phyloP scores from a whole-genome alignment of 768 basidiomycete genomes.

The Tremella fuciformis region DNA sequence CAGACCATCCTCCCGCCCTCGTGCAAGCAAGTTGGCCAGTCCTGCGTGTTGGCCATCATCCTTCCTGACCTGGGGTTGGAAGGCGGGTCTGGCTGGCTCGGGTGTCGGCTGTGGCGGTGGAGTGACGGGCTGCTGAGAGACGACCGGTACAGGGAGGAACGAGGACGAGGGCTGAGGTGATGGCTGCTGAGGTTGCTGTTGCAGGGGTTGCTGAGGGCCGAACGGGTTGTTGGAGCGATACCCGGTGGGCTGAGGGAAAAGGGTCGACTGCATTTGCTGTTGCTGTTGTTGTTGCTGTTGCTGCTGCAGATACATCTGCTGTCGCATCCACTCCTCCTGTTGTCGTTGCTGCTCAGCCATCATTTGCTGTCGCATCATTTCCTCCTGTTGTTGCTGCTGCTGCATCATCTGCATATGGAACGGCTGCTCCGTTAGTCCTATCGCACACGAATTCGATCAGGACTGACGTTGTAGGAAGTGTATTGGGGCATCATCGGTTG shows the following conservation, averaged over 20 bases:
- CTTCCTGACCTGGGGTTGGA: slow-evolving; percentile 35
- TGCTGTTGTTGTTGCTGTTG: slow-evolving; percentile 36
- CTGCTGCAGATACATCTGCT: slow-evolving; percentile 35
- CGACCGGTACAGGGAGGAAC: slow-evolving; percentile 25
- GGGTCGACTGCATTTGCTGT: slow-evolving; percentile 45
- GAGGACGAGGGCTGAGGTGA: slow-evolving; percentile 53
- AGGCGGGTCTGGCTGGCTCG: slow-evolving; percentile 54
- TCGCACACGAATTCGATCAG: slow-evolving; percentile 51
- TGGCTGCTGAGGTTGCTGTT: slow-evolving; percentile 36
- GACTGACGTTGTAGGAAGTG: slow-evolving; percentile 75
- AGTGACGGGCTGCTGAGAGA: slow-evolving; percentile 29
- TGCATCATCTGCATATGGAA: slow-evolving; percentile 77
- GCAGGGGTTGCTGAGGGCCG: slow-evolving; percentile 55
- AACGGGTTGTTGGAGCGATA: slow-evolving; percentile 93
- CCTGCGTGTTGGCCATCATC: slow-evolving; percentile 69
- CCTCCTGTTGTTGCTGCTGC: slow-evolving; percentile 64
- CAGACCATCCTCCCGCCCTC: slow-evolving; percentile 73
- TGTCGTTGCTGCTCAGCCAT: slow-evolving; percentile 52
- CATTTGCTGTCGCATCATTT: slow-evolving; percentile 56
- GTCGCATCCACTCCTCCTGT: slow-evolving; percentile 52
- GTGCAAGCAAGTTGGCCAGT: slow-evolving; percentile 78
- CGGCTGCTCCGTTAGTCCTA: slow-evolving; percentile 32
- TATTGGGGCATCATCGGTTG: slow-evolving; percentile 85
- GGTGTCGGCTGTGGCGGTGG: slow-evolving; percentile 50
- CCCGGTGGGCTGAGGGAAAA: slow-evolving; percentile 52